These are phyloP conservation scores for Sungouiozyma ichnusensis DNA, from an alignment of 805 yeast genomes.

Conservation along the genomic window DNA sequence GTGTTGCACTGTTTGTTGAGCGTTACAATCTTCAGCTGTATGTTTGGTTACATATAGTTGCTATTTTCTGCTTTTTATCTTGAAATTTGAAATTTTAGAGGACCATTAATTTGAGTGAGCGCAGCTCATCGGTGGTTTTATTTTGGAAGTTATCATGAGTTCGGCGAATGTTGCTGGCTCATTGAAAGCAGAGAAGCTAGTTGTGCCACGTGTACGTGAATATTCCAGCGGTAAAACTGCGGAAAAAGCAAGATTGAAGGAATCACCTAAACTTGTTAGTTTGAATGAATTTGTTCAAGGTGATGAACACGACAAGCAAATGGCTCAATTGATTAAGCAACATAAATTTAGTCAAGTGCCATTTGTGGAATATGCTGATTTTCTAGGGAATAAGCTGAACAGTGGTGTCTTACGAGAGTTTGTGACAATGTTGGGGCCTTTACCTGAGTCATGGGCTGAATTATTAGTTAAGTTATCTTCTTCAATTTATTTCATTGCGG, in stretches of 20 bases:
- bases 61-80: no score
- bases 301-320: slow-evolving; percentile 2
- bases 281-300: not conserved
- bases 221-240: not conserved
- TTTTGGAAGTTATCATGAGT: no score
- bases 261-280: not conserved
- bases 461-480: slow-evolving; percentile 54
- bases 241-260: not conserved
- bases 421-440: slow-evolving; percentile 33
- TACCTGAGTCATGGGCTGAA: slow-evolving; percentile 41
- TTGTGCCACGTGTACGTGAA: not conserved
- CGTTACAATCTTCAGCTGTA: no score
- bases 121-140: no score
- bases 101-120: no score
- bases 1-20: no score
- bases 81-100: no score
- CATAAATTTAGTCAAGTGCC: slow-evolving; percentile 22
- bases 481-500: slow-evolving; percentile 66
- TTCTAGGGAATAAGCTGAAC: slow-evolving; percentile 29
- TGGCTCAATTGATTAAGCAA: slow-evolving; percentile 28
- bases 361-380: slow-evolving; percentile 36
- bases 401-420: slow-evolving; percentile 27
- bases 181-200: no score
- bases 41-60: no score
- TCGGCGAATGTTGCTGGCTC: no score